phyloP scores from a whole-genome alignment of 129 eudicot genomes.

The Silybum marianum region DNA sequence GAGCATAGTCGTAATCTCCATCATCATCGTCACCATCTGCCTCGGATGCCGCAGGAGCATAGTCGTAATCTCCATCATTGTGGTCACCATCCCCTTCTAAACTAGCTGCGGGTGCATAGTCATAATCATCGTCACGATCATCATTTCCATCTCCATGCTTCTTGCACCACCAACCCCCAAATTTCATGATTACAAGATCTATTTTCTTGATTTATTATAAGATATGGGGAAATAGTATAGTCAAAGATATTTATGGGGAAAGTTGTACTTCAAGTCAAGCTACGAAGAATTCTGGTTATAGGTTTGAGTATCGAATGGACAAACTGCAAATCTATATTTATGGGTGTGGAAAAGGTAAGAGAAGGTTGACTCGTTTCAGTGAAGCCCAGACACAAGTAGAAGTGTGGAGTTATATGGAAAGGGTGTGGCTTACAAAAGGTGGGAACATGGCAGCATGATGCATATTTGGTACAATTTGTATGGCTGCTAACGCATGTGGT shows the following conservation, averaged over 20 bases:
- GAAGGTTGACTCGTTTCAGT: neutral
- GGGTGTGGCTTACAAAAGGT: slow-evolving; percentile 13
- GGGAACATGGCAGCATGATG: neutral
- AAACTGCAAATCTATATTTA: slow-evolving; percentile 11
- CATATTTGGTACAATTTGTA: neutral
- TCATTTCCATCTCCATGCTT: slow-evolving; percentile 32
- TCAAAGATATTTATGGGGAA: neutral
- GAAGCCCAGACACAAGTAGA: slow-evolving; percentile 14
- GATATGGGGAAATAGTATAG: neutral
- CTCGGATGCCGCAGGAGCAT: slow-evolving; percentile 21
- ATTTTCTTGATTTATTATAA: slow-evolving; percentile 5
- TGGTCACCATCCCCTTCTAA: slow-evolving; percentile 28
- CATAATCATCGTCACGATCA: slow-evolving; percentile 24
- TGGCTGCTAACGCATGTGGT: neutral
- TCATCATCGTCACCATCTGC: slow-evolving; percentile 39
- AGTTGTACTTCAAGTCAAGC: neutral
- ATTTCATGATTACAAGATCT: slow-evolving; percentile 21
- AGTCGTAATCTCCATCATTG: slow-evolving; percentile 27
- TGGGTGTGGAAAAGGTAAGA: slow-evolving; percentile 5
- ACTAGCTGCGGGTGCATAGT: slow-evolving; percentile 23
- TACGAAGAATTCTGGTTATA: neutral
- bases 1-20: slow-evolving; percentile 46
- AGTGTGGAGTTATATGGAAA: slow-evolving; percentile 35
- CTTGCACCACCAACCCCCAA: slow-evolving; percentile 27
- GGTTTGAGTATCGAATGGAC: neutral